Percentiles rank a stretch among this genome's conserved stretches.
Conservation (phyloP, 345 rosid genomes). For the Dovyalis caffra region DNA sequence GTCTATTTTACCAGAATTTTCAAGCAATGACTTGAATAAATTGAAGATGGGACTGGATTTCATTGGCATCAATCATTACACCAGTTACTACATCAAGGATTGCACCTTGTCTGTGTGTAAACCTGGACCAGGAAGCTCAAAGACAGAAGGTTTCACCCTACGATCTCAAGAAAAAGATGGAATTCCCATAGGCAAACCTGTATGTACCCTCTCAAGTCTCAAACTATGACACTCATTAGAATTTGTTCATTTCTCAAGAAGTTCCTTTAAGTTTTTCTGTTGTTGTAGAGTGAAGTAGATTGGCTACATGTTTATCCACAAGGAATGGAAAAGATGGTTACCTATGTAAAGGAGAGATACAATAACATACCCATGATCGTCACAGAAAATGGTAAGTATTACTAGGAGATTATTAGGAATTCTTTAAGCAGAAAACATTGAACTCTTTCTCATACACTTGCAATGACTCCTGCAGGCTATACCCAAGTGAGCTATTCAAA, state of each 20-base stretch:
- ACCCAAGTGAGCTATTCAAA: slow-evolving; percentile 33
- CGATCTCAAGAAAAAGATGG: slow-evolving; percentile 8
- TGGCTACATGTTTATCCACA: slow-evolving; percentile 52
- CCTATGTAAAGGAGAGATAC: slow-evolving; percentile 41
- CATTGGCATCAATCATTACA: slow-evolving; percentile 21
- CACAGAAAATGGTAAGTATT: slow-evolving; percentile 53
- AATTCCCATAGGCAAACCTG: slow-evolving; percentile 8
- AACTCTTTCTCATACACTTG: too few relatives aligned
- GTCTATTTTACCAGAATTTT: slow-evolving; percentile 10
- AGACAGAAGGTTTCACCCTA: slow-evolving; percentile 9
- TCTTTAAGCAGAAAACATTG: too few relatives aligned
- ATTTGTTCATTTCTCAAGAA: too few relatives aligned
- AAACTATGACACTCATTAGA: too few relatives aligned
- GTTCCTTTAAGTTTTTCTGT: background rate
- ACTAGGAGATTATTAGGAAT: too few relatives aligned
- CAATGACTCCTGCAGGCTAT: slow-evolving; percentile 34
- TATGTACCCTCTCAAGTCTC: background rate
- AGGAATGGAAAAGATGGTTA: slow-evolving; percentile 46
- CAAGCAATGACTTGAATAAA: slow-evolving; percentile 9
- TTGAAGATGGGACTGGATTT: slow-evolving; percentile 16
- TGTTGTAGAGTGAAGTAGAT: slow-evolving; percentile 8
- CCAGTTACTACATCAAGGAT: slow-evolving; percentile 12
- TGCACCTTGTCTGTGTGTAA: slow-evolving; percentile 10
- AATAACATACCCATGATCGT: slow-evolving; percentile 52
- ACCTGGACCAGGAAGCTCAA: slow-evolving; percentile 7